Evolutionary conservation across 2,329 filamentous ascomycete species (phyloP).

Genomic region (Phialocephala subalpina): DNA sequence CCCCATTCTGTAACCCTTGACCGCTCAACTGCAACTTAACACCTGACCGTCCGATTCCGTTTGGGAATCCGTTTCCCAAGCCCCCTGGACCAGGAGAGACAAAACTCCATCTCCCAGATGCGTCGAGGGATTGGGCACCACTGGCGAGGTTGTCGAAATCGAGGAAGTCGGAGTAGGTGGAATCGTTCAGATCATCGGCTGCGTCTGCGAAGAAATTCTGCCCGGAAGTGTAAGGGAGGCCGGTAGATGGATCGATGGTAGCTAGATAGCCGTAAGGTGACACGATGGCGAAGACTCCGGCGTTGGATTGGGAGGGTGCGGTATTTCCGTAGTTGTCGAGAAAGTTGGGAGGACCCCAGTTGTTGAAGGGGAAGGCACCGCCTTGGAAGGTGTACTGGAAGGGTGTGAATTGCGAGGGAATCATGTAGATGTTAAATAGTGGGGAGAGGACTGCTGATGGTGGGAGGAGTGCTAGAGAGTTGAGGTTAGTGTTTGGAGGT

Average conservation of each 20-base stretch:
- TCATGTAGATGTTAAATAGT: conserved; percentile 5
- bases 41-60: neutral
- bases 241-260: neutral
- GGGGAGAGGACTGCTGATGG: neutral
- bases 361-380: neutral
- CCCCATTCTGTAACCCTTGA: neutral
- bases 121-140: neutral
- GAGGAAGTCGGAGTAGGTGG: neutral
- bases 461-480: neutral
- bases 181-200: neutral
- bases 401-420: conserved; percentile 12
- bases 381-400: conserved; percentile 16
- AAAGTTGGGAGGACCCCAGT: neutral
- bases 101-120: neutral
- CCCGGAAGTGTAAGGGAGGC: neutral
- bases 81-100: neutral
- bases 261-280: conserved; percentile 1
- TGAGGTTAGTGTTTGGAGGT: neutral
- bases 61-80: neutral
- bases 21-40: neutral
- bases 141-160: neutral
- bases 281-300: conserved; percentile 3
- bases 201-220: neutral
- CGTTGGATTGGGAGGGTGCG: neutral
- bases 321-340: neutral